A percentile compares a stretch with the other conserved stretches of the same genome.
These are phyloP conservation scores for Malassezia globosa DNA, from an alignment of 1,284 basidiomycete genomes.

Conservation along the genomic window DNA sequence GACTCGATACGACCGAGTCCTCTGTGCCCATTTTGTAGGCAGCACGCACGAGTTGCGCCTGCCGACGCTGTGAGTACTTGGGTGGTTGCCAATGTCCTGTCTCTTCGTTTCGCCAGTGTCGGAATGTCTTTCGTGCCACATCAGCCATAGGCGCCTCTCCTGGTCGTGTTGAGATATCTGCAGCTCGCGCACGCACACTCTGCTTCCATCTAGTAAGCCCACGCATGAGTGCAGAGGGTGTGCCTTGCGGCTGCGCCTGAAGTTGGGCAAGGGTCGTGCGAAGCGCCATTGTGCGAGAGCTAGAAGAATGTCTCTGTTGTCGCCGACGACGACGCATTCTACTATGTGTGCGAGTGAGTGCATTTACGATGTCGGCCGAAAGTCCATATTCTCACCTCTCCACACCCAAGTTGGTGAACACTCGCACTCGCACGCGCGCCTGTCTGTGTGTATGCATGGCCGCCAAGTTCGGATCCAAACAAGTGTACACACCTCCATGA, in stretches of 20 bases:
- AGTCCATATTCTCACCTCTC: too few relatives aligned
- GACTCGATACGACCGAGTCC: slow-evolving; percentile 14
- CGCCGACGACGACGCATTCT: too few relatives aligned
- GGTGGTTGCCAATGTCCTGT: slow-evolving; percentile 29
- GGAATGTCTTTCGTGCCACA: slow-evolving; percentile 7
- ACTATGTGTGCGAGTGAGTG: too few relatives aligned
- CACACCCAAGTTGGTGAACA: too few relatives aligned
- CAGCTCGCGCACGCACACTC: slow-evolving; percentile 1
- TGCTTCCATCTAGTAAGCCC: slow-evolving; percentile 4
- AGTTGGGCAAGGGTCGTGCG: not conserved
- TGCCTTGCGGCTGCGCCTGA: slow-evolving; percentile 3
- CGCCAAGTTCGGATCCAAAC: too few relatives aligned
- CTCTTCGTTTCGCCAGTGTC: slow-evolving; percentile 12
- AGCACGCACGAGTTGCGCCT: slow-evolving; percentile 24
- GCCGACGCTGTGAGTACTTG: slow-evolving; percentile 24
- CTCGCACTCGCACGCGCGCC: too few relatives aligned
- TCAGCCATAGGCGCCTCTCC: slow-evolving; percentile 3
- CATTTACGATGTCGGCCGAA: too few relatives aligned
- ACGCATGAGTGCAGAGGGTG: slow-evolving; percentile 5
- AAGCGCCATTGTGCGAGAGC: slow-evolving; percentile 16
- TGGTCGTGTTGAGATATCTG: slow-evolving; percentile 1
- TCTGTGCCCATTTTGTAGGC: slow-evolving; percentile 16
- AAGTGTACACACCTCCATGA: too few relatives aligned
- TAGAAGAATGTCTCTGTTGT: too few relatives aligned
- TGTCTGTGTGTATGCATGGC: too few relatives aligned